phyloP scores from a whole-genome alignment of 2,329 filamentous ascomycete genomes.

The Penicillium sp. region DNA sequence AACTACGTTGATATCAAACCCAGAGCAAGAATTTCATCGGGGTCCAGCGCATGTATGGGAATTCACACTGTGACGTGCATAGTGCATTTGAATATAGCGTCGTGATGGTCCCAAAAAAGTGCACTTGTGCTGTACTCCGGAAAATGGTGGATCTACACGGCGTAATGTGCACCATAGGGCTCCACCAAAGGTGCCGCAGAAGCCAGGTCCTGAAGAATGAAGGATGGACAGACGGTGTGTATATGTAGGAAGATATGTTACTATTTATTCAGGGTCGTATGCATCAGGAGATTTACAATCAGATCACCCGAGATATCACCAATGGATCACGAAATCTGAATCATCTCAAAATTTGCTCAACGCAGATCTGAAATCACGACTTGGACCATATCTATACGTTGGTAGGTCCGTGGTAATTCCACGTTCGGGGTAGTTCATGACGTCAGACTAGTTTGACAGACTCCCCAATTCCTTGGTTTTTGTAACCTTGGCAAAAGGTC shows the following conservation, averaged over 20 bases:
- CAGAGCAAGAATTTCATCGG: not conserved
- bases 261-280: not conserved
- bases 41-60: slow-evolving; percentile 5
- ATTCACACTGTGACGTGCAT: slow-evolving; percentile 24
- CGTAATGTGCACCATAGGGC: slow-evolving; percentile 12
- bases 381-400: slow-evolving; percentile 3
- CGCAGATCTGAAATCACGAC: slow-evolving; percentile 7
- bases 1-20: not conserved
- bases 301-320: not conserved
- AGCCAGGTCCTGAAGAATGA: slow-evolving; percentile 16
- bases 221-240: not conserved
- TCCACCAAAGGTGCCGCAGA: slow-evolving; percentile 18
- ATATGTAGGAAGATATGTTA: not conserved
- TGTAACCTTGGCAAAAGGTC: slow-evolving; percentile 18
- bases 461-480: slow-evolving; percentile 24
- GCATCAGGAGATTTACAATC: not conserved
- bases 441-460: slow-evolving; percentile 24
- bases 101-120: not conserved
- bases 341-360: not conserved
- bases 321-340: not conserved
- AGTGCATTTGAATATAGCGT: slow-evolving; percentile 11
- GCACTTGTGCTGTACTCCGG: slow-evolving; percentile 21
- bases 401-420: slow-evolving; percentile 14
- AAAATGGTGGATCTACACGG: slow-evolving; percentile 10
- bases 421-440: slow-evolving; percentile 17